Evolutionary conservation across 176 grass and related monocot genomes (phyloP), one percentile per base, ranked within the genome.

Genomic region (Carex littledalei): DNA sequence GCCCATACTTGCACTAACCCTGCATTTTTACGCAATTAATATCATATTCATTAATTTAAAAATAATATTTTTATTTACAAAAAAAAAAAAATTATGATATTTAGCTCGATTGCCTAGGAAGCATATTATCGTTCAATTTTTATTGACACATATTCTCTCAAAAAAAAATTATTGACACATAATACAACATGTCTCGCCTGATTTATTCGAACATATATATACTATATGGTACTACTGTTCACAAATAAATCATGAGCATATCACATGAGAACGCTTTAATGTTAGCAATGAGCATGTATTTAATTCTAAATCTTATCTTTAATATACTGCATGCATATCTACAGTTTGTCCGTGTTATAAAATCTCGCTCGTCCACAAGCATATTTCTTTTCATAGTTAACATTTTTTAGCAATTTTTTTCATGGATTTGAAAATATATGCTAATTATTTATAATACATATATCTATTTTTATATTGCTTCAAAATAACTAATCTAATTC

Each of bases 1-100:
- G 92, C 90, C 94, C 94, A 97, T 57, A 88, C 84, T 56, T 94
- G 94, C 14, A 97, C 92, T 22, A 97, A 62, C 3, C 94, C 92
- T 5, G 87, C 79, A 3, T 11, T 67, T 8, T 31, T 84, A 15
- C 18, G 29, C 6, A 45, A 20, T 24, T 82, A 14, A 15, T 64
- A 32, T 47, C 9, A 45, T 81, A 64, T 82, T 75, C 43, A 75
- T 43, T 39, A 0, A 47, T 7, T 29, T 7, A 75, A 75, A 75
- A 9, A 43, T 43, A 75, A n/a, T 8, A 16, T 21, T 75, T 12
- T 0, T 50, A 50, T 50, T 50, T 50, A 50, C 47, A 2, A 50
- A 7, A 17, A 6, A 60, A 59, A 1, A 58, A 1, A 59, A 59
- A 6, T 59, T 59, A 59, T 59, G 56, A 24, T 49, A 9, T 63